Conservation (phyloP, 345 rosid genomes). For the Citrus unshiu region DNA sequence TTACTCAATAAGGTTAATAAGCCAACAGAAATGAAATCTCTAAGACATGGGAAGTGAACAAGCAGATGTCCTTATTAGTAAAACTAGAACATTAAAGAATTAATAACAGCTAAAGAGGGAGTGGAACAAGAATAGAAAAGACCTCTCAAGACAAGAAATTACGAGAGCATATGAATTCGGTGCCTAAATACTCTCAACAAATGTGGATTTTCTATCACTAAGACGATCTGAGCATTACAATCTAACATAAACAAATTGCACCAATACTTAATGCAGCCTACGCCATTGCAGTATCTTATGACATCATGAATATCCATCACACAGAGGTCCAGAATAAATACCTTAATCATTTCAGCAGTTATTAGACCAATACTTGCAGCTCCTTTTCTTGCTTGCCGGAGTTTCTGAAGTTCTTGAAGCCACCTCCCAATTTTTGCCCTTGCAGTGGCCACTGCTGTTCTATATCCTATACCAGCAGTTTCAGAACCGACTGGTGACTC, state of each 20-base stretch:
- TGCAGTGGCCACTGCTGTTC: slow-evolving; percentile 62
- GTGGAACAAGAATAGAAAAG: not conserved
- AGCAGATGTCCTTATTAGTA: not conserved
- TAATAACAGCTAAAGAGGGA: not conserved
- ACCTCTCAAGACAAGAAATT: not conserved
- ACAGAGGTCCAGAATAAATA: slow-evolving; percentile 22
- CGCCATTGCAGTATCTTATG: not conserved
- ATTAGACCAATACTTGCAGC: slow-evolving; percentile 66
- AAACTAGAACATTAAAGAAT: not conserved
- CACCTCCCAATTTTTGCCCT: slow-evolving; percentile 75
- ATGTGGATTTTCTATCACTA: not conserved
- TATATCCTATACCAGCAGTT: slow-evolving; percentile 57
- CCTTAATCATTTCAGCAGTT: slow-evolving; percentile 71
- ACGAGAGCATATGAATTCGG: not conserved
- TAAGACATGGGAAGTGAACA: not conserved
- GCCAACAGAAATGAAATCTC: not conserved
- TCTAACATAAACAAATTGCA: slow-evolving; percentile 2
- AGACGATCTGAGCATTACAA: not conserved
- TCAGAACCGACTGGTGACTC: slow-evolving; percentile 51
- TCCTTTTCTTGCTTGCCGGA: slow-evolving; percentile 78
- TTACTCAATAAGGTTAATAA: not conserved
- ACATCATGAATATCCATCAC: not conserved
- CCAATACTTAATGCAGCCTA: not conserved
- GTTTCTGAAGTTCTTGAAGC: slow-evolving; percentile 82
- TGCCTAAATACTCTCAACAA: not conserved